A percentile compares a stretch with the other conserved stretches of the same genome.
Conservation (phyloP, 2,329 filamentous ascomycete genomes). For the Penicillium sp. region DNA sequence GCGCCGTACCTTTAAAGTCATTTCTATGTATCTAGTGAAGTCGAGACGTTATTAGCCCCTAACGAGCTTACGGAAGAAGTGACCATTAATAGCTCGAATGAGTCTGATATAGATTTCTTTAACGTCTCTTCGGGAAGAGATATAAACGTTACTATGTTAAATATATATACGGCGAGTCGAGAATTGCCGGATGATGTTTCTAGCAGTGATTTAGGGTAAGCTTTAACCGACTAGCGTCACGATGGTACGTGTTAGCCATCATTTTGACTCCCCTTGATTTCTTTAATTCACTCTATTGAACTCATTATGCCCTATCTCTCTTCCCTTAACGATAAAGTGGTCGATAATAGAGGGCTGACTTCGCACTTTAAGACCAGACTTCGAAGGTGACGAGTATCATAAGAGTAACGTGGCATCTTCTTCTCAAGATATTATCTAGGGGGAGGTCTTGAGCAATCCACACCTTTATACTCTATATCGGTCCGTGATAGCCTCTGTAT, state of each 20-base stretch:
- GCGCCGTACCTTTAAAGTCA: neutral
- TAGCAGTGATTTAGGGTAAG: neutral
- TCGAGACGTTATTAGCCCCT: slow-evolving; percentile 1
- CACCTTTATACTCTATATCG: neutral
- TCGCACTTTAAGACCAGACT: neutral
- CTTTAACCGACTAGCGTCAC: neutral
- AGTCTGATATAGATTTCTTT: slow-evolving; percentile 2
- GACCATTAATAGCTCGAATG: slow-evolving; percentile 1
- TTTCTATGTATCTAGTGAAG: neutral
- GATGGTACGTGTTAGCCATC: slow-evolving; percentile 2
- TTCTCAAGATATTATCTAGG: slow-evolving; percentile 1
- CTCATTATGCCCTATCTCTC: neutral
- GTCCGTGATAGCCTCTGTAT: neutral
- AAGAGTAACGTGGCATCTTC: neutral
- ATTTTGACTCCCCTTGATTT: slow-evolving; percentile 3
- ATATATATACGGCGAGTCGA: slow-evolving; percentile 1
- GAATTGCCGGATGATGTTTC: slow-evolving; percentile 6
- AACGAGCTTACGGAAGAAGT: slow-evolving; percentile 4
- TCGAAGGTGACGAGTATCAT: neutral
- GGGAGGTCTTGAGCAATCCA: slow-evolving; percentile 1
- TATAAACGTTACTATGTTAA: slow-evolving; percentile 3
- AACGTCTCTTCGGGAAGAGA: neutral
- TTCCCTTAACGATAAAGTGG: neutral
- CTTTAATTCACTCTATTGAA: slow-evolving; percentile 1
- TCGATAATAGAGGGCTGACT: slow-evolving; percentile 1